Base-by-base conservation (phyloP, 768 basidiomycete genomes). In the Infundibulicybe gibba region DNA sequence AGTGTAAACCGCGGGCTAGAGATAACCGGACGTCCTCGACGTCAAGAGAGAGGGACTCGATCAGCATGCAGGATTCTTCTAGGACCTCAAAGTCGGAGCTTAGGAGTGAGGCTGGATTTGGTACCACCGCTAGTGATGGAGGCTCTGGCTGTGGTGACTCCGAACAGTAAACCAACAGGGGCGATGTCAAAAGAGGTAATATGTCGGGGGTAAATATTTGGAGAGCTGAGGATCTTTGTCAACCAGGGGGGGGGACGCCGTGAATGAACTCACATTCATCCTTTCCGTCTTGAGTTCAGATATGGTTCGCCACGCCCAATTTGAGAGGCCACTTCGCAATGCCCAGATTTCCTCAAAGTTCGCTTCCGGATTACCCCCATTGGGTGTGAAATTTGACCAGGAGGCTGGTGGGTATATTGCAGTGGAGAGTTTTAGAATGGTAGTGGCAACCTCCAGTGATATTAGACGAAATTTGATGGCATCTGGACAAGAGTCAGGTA, bases 271-370 rank as follows among this genome's bases (percentile, higher is more conserved):
- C 51, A 86, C 87, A 73, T 55, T 89, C 85, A 42, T 87, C 83
- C 60, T 79, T 81, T 39, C 81, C 79, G 45, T 87, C 82, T 58
- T 83, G 40, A 90, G 74, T 56, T 85, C 85, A 5, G 78, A 74
- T n/a, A 90, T 77, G 2, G 79, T 75, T 54, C 83, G 75, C 87
- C 89, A 91, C 35, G 81, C 76, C 90, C 90, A 92, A 39, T 75
- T 79, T 2, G 85, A 80, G 21, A 91, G 68, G 6, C 75, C 76
- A 45, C 70, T 76, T 15, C 90, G 79, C 40, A 86, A 61, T 19
- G 58, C 70, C 89, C 89, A 92, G 40, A 77, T 70, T 52, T 88
- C 85, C 31, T 67, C 64, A 25, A 60, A 41, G 37, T 63, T 51
- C 16, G 49, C 56, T 32, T 66, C 54, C 4, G 57, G 49, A 3